phyloP scores from a whole-genome alignment of 163 green algal genomes.

The Smithsoniella earleae region DNA sequence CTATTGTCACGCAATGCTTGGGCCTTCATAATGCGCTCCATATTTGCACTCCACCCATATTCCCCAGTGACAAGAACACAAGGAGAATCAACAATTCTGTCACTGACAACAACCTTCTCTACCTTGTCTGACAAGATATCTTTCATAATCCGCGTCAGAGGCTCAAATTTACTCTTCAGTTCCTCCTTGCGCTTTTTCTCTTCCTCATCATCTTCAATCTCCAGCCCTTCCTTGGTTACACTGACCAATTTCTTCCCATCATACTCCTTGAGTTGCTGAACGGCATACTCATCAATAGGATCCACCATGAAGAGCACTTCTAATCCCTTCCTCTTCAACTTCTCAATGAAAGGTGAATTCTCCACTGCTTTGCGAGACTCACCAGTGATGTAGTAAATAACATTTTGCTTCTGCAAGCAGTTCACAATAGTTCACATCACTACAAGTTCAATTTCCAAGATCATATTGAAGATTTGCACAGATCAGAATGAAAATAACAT shows the following conservation, averaged over 20 bases:
- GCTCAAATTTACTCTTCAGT: conserved; percentile 78
- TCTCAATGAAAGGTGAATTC: conserved; percentile 97
- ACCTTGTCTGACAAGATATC: conserved; percentile 95
- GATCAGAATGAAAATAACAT: not conserved
- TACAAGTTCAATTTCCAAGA: too few species aligned
- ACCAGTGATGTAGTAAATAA: conserved; percentile 99
- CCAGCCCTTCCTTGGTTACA: conserved; percentile 96
- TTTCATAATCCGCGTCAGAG: conserved; percentile 89
- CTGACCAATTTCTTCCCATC: conserved; percentile 98
- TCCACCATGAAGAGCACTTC: conserved; percentile 99
- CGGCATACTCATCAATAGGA: conserved; percentile 96
- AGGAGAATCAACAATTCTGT: conserved; percentile 94
- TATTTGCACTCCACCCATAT: conserved; percentile 95
- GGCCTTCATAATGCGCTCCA: conserved; percentile 99
- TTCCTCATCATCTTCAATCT: conserved; percentile 92
- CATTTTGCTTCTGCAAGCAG: conserved; percentile 57
- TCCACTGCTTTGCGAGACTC: conserved; percentile 92
- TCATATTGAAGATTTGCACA: not conserved
- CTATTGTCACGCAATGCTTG: conserved; percentile 89
- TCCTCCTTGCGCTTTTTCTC: conserved; percentile 97
- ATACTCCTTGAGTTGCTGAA: conserved; percentile 99
- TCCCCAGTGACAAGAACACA: conserved; percentile 93
- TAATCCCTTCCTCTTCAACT: conserved; percentile 86
- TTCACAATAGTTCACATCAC: not conserved
- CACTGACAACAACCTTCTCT: conserved; percentile 76